These are phyloP conservation scores for Phytopythium boreale DNA, from an alignment of 352 stramenopile species.

Conservation along the genomic window DNA sequence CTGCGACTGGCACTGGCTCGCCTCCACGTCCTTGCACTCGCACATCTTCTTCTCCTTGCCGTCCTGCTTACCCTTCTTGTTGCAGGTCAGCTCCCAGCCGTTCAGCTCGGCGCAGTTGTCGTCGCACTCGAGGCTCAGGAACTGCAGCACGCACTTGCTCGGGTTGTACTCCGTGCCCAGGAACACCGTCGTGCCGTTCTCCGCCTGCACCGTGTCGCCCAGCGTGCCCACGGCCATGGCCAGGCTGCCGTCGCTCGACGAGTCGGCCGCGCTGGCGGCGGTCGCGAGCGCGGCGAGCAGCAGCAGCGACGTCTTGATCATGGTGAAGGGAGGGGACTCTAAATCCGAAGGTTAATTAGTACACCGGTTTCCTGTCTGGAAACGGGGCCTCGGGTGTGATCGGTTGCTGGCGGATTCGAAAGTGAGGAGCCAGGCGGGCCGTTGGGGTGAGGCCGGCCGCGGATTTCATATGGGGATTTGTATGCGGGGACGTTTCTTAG, in stretches of 20 bases:
- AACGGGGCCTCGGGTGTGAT: not conserved
- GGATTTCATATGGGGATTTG: not conserved
- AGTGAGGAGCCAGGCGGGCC: not conserved
- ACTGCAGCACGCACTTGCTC: slow-evolving; percentile 63
- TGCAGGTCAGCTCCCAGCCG: slow-evolving; percentile 63
- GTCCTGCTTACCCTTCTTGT: slow-evolving; percentile 54
- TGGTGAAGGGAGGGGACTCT: not conserved
- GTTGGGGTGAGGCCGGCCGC: too few species aligned
- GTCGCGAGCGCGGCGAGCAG: slow-evolving; percentile 4
- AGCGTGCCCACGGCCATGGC: slow-evolving; percentile 60
- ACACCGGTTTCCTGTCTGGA: not conserved
- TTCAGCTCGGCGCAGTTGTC: slow-evolving; percentile 66
- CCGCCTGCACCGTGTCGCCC: slow-evolving; percentile 51
- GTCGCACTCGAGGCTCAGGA: slow-evolving; percentile 56
- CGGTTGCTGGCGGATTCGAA: not conserved
- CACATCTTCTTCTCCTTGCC: slow-evolving; percentile 68
- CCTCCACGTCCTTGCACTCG: slow-evolving; percentile 42
- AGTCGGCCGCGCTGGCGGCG: slow-evolving; percentile 3
- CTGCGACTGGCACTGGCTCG: slow-evolving; percentile 47
- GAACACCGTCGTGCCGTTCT: slow-evolving; percentile 47
- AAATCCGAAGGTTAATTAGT: not conserved
- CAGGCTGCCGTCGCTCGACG: slow-evolving; percentile 16
- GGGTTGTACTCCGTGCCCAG: slow-evolving; percentile 71
- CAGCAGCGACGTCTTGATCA: slow-evolving; percentile 6
- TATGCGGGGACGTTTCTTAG: not conserved